Evolutionary conservation across 331 rosid genomes (phyloP).

Genomic region (Telfairia occidentalis): DNA sequence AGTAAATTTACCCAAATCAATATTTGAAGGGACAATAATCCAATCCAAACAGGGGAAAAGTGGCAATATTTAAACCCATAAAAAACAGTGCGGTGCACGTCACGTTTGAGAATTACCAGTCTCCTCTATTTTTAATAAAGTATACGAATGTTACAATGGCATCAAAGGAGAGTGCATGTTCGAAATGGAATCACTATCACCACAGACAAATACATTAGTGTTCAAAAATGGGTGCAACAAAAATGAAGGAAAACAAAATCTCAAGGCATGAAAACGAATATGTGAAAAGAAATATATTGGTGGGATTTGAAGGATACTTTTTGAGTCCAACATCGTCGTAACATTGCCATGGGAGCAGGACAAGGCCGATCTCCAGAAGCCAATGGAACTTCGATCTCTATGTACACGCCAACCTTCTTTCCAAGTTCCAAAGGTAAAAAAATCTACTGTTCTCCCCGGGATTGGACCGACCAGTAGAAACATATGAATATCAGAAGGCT

Average conservation of each 20-base stretch:
- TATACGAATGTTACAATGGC: neutral
- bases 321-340: conserved; percentile 20
- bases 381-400: conserved; percentile 40
- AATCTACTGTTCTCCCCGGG: neutral
- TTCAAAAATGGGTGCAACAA: conserved; percentile 41
- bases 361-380: conserved; percentile 24
- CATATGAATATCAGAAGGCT: conserved; percentile 2
- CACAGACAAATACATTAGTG: conserved; percentile 24
- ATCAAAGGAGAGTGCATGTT: neutral
- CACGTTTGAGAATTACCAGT: neutral
- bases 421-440: neutral
- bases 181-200: neutral
- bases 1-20: neutral
- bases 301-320: conserved; percentile 38
- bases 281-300: conserved; percentile 28
- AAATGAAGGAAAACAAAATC: neutral
- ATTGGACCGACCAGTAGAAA: neutral
- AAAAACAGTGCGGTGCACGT: neutral
- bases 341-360: conserved; percentile 10
- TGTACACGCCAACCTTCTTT: conserved; percentile 39
- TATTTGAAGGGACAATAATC: neutral
- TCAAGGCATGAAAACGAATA: conserved; percentile 37
- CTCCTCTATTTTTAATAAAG: neutral
- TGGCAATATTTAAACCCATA: neutral
- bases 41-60: neutral